Conservation (phyloP, 2,329 filamentous ascomycete genomes). For the Plenodomus biglobosus region DNA sequence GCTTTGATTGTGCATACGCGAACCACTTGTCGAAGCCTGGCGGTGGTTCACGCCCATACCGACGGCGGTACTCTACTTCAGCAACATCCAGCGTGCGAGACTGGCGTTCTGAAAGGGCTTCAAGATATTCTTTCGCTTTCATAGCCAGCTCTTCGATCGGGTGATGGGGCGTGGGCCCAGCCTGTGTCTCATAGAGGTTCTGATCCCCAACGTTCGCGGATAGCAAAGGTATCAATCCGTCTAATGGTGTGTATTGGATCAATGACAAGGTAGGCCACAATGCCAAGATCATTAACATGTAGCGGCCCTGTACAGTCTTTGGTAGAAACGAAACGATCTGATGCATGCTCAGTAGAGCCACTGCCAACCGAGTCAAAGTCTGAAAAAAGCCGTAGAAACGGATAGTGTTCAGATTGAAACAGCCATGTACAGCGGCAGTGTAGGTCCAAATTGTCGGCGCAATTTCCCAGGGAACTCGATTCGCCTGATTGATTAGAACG, state of each 20-base stretch:
- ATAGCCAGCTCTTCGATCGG: background rate
- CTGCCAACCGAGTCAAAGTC: background rate
- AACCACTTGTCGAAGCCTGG: conserved; percentile 54
- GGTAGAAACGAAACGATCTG: conserved; percentile 1
- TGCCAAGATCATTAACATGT: background rate
- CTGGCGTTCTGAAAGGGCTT: conserved; percentile 39
- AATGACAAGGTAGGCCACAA: conserved; percentile 1
- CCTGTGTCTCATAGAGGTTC: background rate
- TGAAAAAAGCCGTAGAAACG: background rate
- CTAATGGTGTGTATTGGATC: background rate
- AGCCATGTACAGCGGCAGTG: background rate
- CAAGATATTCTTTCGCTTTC: conserved; percentile 17
- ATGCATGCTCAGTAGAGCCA: background rate
- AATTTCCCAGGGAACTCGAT: conserved; percentile 2
- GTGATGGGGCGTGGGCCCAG: background rate
- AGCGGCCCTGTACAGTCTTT: background rate
- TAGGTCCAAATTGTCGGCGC: conserved; percentile 2
- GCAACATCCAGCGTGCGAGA: conserved; percentile 37
- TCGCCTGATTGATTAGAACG: background rate
- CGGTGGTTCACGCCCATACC: conserved; percentile 51
- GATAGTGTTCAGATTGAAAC: background rate
- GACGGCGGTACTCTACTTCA: conserved; percentile 47
- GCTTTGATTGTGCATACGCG: conserved; percentile 43
- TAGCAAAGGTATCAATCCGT: background rate
- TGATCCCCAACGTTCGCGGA: background rate